phyloP scores from a whole-genome alignment of 306 rosid genomes.

The Trifolium repens region DNA sequence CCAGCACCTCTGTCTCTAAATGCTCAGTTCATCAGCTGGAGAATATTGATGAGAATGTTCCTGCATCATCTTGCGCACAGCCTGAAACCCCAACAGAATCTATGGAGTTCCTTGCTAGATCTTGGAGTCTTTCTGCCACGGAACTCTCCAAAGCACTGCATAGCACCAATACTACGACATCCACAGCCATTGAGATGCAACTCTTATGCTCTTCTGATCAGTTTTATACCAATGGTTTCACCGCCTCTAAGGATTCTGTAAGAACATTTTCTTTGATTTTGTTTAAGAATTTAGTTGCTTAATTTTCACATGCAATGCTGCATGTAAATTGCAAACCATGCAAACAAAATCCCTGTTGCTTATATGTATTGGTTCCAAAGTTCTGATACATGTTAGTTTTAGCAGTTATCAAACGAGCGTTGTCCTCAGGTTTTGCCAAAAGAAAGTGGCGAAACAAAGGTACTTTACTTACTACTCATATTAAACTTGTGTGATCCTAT shows the following conservation, averaged over 20 bases:
- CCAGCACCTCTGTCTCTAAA: slow-evolving; percentile 49
- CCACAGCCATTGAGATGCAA: slow-evolving; percentile 52
- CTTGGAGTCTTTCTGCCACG: slow-evolving; percentile 93
- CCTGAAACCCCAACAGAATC: slow-evolving; percentile 96
- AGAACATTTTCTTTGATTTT: slow-evolving; percentile 42
- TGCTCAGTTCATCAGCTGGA: slow-evolving; percentile 63
- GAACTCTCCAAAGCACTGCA: slow-evolving; percentile 88
- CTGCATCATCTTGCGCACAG: slow-evolving; percentile 54
- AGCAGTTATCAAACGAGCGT: slow-evolving; percentile 53
- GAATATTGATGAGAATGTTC: slow-evolving; percentile 79
- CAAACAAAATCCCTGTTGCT: slow-evolving; percentile 26
- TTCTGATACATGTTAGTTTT: slow-evolving; percentile 44
- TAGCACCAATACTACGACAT: slow-evolving; percentile 44
- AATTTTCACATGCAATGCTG: slow-evolving; percentile 20
- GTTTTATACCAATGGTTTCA: slow-evolving; percentile 40
- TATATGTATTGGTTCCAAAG: slow-evolving; percentile 30
- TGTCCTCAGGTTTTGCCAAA: slow-evolving; percentile 73
- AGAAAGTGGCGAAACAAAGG: slow-evolving; percentile 79
- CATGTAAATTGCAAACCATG: slow-evolving; percentile 31
- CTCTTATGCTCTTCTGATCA: slow-evolving; percentile 45
- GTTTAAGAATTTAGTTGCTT: slow-evolving; percentile 33
- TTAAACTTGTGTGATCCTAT: not conserved
- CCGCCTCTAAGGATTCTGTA: slow-evolving; percentile 66
- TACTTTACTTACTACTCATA: slow-evolving; percentile 39
- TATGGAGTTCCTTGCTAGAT: slow-evolving; percentile 95